Evolutionary conservation across 169 alveolate species (phyloP).

Genomic region (Plasmodium chabaudi): DNA sequence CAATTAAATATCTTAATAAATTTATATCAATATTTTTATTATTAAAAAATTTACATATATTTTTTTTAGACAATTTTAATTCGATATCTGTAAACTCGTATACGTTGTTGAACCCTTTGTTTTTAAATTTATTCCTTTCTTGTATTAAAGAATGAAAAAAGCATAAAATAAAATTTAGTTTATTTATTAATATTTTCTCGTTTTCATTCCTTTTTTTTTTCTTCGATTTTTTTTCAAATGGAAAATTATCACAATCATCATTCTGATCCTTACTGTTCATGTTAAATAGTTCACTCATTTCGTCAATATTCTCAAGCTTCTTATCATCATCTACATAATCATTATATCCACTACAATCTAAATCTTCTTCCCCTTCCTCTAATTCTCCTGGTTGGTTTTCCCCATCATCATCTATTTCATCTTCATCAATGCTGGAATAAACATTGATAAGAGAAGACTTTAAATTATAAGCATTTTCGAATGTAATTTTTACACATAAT

Average conservation of each 20-base stretch:
- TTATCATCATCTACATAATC: background rate
- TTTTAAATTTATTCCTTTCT: constrained; percentile 72
- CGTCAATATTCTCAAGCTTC: background rate
- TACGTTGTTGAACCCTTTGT: constrained; percentile 51
- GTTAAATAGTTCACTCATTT: background rate
- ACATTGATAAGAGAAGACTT: constrained; percentile 46
- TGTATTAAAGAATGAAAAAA: constrained; percentile 74
- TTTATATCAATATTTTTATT: constrained; percentile 66
- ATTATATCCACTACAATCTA: background rate
- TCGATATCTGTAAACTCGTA: constrained; percentile 75
- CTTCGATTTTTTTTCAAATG: background rate
- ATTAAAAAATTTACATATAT: constrained; percentile 41
- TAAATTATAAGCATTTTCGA: constrained; percentile 62
- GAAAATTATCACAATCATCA: background rate
- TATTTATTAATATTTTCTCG: constrained; percentile 47
- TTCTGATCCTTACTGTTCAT: background rate
- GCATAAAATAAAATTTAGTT: constrained; percentile 55
- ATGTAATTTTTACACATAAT: constrained; percentile 63
- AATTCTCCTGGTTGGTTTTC: background rate
- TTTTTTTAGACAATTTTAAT: constrained; percentile 49
- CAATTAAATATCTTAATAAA: constrained; percentile 62
- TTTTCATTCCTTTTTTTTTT: constrained; percentile 31
- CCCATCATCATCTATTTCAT: constrained; percentile 5
- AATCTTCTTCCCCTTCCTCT: background rate
- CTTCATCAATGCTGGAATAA: constrained; percentile 31